Evolutionary conservation across 352 stramenopile genomes (phyloP), one percentile per base, ranked within the genome.

Genomic region (Plasmopara viticola): DNA sequence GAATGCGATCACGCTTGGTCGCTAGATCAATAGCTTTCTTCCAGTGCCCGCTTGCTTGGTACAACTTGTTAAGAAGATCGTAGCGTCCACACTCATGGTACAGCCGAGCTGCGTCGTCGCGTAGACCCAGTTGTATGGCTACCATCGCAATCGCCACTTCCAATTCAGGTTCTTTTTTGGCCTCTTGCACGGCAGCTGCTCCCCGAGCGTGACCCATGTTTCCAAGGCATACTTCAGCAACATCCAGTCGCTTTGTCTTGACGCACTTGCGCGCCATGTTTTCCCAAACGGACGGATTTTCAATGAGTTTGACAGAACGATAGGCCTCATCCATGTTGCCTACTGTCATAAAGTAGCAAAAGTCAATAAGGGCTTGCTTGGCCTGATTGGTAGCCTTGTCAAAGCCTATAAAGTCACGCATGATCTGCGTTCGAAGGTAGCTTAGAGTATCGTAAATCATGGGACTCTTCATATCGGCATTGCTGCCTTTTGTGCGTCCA

Each of bases 211-310:
- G 87, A 6, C 89, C 89, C 93, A 98, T 98, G 58, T 98, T 97
- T 2, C 84, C 84, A 3, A 98, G 70, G 59, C 94, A 98, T 9
- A 97, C 80, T 62, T 98, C 82, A 2, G 91, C 89, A 4, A 98
- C 87, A 58, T 98, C 94, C 14, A 98, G 70, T 0, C 92, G 81
- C 63, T 95, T 97, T 28, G 89, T 97, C 64, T 98, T 97, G 48
- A 98, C 89, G 62, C 94, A 98, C 82, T 97, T 98, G 44, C 95
- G 84, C 14, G 91, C 93, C 87, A 98, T 97, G 62, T 97, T 98
- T 48, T 96, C 85, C 94, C 94, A 98, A 20, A 98, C 94, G 0
- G 77, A 88, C 13, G 86, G 62, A 53, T 89, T 97, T 42, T 96
- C 78, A 56, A 98, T 96, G 18, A 95, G 68, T 64, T 96, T 91